phyloP scores from a whole-genome alignment of 768 basidiomycete species.

The Tricholoma terreum region DNA sequence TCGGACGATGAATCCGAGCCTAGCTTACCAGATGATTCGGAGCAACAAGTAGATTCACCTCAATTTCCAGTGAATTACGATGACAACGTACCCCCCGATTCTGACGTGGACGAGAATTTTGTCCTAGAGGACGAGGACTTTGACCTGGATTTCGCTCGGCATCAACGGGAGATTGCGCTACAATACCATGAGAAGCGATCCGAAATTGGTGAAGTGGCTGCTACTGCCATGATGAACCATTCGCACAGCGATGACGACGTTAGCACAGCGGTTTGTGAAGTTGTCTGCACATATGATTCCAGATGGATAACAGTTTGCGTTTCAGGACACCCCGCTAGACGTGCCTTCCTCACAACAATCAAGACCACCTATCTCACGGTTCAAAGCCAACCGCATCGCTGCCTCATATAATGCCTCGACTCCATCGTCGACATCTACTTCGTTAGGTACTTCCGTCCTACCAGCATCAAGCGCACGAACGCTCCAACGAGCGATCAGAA shows the following conservation, averaged over 20 bases:
- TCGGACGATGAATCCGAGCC: constrained; percentile 70
- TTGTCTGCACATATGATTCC: constrained; percentile 4
- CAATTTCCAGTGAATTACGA: background rate
- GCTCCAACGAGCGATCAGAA: constrained; percentile 49
- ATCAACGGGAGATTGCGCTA: constrained; percentile 72
- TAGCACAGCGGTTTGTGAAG: constrained; percentile 35
- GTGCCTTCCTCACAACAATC: constrained; percentile 37
- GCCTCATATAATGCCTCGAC: constrained; percentile 44
- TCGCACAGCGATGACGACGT: constrained; percentile 41
- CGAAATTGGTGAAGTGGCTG: constrained; percentile 51
- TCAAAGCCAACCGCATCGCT: constrained; percentile 57
- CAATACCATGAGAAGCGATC: constrained; percentile 65
- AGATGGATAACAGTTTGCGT: constrained; percentile 1
- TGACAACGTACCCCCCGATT: background rate
- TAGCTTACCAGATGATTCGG: constrained; percentile 23
- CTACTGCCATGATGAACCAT: constrained; percentile 48
- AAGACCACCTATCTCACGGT: constrained; percentile 58
- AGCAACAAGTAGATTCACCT: constrained; percentile 12
- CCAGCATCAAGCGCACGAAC: constrained; percentile 45
- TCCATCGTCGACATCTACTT: constrained; percentile 32
- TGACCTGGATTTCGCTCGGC: constrained; percentile 60
- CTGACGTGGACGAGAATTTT: constrained; percentile 34
- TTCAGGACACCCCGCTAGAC: constrained; percentile 42
- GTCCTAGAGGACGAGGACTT: constrained; percentile 44
- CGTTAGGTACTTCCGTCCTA: constrained; percentile 40